A percentile compares a stretch with the other conserved stretches of the same genome.
Conservation (phyloP, 2,329 filamentous ascomycete genomes). For the Neofusicoccum cordaticola region DNA sequence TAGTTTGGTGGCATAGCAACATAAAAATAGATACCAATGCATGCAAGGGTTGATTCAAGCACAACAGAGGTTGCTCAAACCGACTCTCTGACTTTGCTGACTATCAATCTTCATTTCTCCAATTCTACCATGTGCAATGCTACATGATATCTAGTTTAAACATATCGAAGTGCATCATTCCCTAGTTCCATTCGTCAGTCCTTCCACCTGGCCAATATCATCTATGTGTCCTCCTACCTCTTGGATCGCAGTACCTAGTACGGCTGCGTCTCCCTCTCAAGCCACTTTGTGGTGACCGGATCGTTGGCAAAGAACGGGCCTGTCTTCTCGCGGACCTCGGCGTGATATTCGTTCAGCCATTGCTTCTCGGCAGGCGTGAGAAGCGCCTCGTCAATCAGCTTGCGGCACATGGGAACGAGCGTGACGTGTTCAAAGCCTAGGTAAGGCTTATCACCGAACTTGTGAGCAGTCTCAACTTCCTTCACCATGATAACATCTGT, state of each 20-base stretch:
- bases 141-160: constrained; percentile 6
- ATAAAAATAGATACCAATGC: not conserved
- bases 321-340: constrained; percentile 79
- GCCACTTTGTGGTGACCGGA: constrained; percentile 70
- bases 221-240: not conserved
- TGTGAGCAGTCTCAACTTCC: constrained; percentile 80
- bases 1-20: not conserved
- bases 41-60: not conserved
- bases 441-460: constrained; percentile 91
- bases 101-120: not conserved
- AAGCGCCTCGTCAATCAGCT: constrained; percentile 72
- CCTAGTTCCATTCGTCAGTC: not conserved
- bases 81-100: too few species aligned
- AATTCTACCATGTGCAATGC: not conserved
- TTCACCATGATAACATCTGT: constrained; percentile 80
- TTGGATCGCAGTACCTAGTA: constrained; percentile 40
- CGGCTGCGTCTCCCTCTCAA: constrained; percentile 79
- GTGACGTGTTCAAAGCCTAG: constrained; percentile 96
- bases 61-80: too few species aligned
- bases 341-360: constrained; percentile 86
- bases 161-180: not conserved
- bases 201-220: not conserved
- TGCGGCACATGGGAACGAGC: constrained; percentile 91
- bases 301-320: constrained; percentile 72
- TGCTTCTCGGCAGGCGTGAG: constrained; percentile 71